These are phyloP conservation scores for Purshia tridentata DNA, from an alignment of 306 rosid genomes.

Conservation along the genomic window DNA sequence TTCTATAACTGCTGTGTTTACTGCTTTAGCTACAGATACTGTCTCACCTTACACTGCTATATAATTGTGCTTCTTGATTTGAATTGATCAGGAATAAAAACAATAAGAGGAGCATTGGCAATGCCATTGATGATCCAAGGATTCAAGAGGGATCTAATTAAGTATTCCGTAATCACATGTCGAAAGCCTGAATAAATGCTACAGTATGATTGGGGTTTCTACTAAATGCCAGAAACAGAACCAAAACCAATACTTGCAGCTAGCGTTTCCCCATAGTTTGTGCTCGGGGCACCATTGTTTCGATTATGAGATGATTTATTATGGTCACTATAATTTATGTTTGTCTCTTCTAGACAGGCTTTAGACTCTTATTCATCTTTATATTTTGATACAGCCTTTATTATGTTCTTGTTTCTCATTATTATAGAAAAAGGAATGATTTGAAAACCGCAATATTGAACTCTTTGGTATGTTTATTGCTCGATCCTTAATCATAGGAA, in stretches of 20 bases:
- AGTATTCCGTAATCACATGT: constrained; percentile 75
- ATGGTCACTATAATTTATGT: not conserved
- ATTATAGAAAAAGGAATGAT: not conserved
- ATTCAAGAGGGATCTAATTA: constrained; percentile 70
- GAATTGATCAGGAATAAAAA: constrained; percentile 56
- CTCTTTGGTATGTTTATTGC: not conserved
- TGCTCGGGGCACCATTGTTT: not conserved
- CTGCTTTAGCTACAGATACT: not conserved
- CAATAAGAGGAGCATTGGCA: constrained; percentile 85
- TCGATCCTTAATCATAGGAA: too few relatives aligned
- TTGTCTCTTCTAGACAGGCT: not conserved
- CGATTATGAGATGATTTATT: not conserved
- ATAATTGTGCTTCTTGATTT: not conserved
- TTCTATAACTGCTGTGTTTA: not conserved
- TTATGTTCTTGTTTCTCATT: not conserved
- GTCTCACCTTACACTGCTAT: not conserved
- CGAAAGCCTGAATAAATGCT: constrained; percentile 46
- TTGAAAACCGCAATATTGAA: not conserved
- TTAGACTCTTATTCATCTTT: not conserved
- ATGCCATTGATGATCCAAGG: constrained; percentile 94
- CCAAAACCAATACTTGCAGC: not conserved
- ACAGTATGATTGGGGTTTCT: not conserved
- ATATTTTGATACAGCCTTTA: not conserved
- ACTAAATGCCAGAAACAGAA: not conserved
- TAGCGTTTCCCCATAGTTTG: not conserved